phyloP scores from a whole-genome alignment of 163 green algal genomes.

The Volvox carteri region DNA sequence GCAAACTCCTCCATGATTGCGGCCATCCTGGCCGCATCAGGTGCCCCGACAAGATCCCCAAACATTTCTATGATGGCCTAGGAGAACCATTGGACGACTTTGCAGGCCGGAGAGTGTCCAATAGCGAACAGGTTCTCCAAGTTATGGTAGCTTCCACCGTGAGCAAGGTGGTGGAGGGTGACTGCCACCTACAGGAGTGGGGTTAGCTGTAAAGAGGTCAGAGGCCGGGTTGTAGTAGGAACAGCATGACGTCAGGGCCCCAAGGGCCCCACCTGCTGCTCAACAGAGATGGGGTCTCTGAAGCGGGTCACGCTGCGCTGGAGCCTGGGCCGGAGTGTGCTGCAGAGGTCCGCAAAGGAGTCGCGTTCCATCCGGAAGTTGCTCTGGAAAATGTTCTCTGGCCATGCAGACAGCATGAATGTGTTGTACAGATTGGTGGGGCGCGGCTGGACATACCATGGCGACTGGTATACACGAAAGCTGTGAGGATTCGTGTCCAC shows the following conservation, averaged over 20 bases:
- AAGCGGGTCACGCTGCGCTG: neutral
- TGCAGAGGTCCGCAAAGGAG: neutral
- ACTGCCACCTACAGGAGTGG: too few species aligned
- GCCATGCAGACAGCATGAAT: neutral
- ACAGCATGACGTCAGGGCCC: too few species aligned
- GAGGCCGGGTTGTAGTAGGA: too few species aligned
- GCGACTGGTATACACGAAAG: neutral
- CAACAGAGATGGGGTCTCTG: neutral
- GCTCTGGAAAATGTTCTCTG: neutral
- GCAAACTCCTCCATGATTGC: neutral
- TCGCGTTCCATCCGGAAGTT: neutral
- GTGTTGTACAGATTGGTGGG: neutral
- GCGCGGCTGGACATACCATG: too few species aligned
- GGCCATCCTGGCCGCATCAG: neutral
- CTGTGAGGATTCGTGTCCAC: neutral
- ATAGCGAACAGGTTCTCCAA: neutral
- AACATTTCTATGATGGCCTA: neutral
- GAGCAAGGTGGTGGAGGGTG: neutral
- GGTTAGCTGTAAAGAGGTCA: too few species aligned
- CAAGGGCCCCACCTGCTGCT: neutral
- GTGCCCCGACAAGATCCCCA: neutral
- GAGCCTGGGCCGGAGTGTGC: neutral
- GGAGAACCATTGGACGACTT: neutral
- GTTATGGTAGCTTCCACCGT: neutral
- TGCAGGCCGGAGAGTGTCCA: neutral